phyloP scores from a whole-genome alignment of 1,284 basidiomycete genomes.

The Ceratobasidium sp. region DNA sequence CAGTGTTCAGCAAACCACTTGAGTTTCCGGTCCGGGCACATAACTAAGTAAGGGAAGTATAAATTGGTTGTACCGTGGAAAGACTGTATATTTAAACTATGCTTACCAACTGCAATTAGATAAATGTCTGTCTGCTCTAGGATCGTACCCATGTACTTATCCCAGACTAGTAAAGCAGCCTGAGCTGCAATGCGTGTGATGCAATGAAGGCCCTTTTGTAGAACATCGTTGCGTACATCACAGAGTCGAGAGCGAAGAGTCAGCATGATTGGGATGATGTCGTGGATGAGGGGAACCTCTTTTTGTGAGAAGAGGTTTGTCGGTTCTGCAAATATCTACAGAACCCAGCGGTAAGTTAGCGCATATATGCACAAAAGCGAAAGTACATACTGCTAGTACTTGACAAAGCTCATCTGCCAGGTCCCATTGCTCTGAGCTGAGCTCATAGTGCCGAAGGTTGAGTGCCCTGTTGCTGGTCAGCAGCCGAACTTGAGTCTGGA shows the following conservation, averaged over 20 bases:
- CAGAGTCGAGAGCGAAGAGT: not conserved
- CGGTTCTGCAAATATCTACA: conserved; percentile 25
- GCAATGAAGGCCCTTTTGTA: not conserved
- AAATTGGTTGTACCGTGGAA: too few species aligned
- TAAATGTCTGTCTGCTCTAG: conserved; percentile 24
- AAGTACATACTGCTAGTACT: conserved; percentile 1
- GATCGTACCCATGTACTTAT: conserved; percentile 28
- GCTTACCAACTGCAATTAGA: conserved; percentile 11
- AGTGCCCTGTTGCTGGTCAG: not conserved
- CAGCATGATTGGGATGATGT: not conserved
- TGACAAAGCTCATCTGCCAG: conserved; percentile 2
- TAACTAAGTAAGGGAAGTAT: conserved; percentile 1
- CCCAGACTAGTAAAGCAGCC: conserved; percentile 3
- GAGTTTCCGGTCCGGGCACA: conserved; percentile 32
- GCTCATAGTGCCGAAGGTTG: not conserved
- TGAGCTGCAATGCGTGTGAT: conserved; percentile 21
- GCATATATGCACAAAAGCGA: not conserved
- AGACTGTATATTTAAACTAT: too few species aligned
- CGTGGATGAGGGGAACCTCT: conserved; percentile 22
- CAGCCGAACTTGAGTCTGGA: not conserved
- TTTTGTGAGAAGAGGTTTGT: conserved; percentile 14
- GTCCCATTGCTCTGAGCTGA: conserved; percentile 13
- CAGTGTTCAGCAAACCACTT: conserved; percentile 21
- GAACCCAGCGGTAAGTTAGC: not conserved
- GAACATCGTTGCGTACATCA: conserved; percentile 1